These are phyloP conservation scores for Leccinellum albellum DNA, from an alignment of 768 basidiomycete species.

Conservation along the genomic window DNA sequence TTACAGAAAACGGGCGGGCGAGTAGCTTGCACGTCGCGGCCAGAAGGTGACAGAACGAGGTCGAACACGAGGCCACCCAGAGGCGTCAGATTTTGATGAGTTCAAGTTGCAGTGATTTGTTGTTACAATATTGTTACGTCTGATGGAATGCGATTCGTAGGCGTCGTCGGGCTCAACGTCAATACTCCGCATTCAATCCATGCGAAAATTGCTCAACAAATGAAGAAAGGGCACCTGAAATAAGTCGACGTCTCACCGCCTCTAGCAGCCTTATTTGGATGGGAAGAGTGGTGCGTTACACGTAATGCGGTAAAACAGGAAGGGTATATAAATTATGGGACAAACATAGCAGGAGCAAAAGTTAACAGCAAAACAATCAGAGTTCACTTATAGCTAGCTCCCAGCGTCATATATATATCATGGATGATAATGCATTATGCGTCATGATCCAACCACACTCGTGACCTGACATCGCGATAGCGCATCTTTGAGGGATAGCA, in stretches of 20 bases:
- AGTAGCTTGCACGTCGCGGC: constrained; percentile 5
- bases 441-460: constrained; percentile 9
- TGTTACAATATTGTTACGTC: background rate
- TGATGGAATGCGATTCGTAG: background rate
- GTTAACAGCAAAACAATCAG: constrained; percentile 3
- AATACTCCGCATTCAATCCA: background rate
- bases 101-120: background rate
- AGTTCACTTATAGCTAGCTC: background rate
- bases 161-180: background rate
- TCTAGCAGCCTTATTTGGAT: background rate
- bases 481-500: constrained; percentile 23
- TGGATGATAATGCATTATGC: no score
- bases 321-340: constrained; percentile 2
- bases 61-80: constrained; percentile 19
- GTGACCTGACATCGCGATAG: constrained; percentile 25
- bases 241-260: background rate
- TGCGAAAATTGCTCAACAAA: background rate
- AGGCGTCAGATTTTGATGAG: background rate
- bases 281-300: constrained; percentile 9
- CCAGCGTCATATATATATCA: background rate
- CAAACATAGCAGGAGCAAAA: constrained; percentile 1
- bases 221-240: background rate
- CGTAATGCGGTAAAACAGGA: background rate
- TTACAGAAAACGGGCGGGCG: background rate
- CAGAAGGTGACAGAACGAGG: constrained; percentile 15